Base-by-base conservation (phyloP, 2,329 filamentous ascomycete species). In the Cladosporium velox region DNA sequence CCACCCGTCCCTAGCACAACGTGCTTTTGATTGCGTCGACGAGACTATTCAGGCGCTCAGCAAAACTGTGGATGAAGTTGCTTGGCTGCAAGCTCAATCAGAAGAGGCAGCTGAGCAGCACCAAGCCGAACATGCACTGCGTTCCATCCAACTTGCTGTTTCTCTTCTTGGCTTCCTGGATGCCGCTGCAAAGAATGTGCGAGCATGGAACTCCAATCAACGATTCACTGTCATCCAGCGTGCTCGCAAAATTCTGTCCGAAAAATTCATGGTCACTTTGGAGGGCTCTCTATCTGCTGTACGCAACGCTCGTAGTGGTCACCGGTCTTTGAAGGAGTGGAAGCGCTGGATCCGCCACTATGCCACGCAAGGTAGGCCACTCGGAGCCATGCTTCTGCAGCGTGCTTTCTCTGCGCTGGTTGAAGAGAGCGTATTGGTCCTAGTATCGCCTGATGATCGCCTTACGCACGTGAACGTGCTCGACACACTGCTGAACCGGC, bases 251-350 rank as follows among this genome's bases (percentile, higher is more conserved):
- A 85, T 97, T 21, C 82, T 99, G 14, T 94, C 92, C 0, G 93
- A 97, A 73, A 84, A 87, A 7, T 97, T 96, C 75, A 84, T 97
- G 70, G 87, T 96, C 14, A 89, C 91, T 1, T 87, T 98, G 44
- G 95, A 98, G 79, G 92, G 92, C 0, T 91, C 93, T 10, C 90
- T 97, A 66, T 97, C 94, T 10, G 93, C 91, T 10, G 91, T 98
- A 69, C 90, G 94, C 65, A 96, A 96, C 78, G 86, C 90, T 2
- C 88, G 87, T 70, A 85, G 85, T 32, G 81, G 87, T 28, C 88
- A 91, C 68, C 84, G 85, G 58, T 81, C 86, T 32, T 82, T 91
- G 24, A 90, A 88, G 73, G 91, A 97, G 70, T 99, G 95, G 95
- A 96, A 91, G 79, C 88, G 90, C 69, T 92, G 92, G 78, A 81